Evolutionary conservation across 2,329 filamentous ascomycete genomes (phyloP).

Genomic region (Colletotrichum musae): DNA sequence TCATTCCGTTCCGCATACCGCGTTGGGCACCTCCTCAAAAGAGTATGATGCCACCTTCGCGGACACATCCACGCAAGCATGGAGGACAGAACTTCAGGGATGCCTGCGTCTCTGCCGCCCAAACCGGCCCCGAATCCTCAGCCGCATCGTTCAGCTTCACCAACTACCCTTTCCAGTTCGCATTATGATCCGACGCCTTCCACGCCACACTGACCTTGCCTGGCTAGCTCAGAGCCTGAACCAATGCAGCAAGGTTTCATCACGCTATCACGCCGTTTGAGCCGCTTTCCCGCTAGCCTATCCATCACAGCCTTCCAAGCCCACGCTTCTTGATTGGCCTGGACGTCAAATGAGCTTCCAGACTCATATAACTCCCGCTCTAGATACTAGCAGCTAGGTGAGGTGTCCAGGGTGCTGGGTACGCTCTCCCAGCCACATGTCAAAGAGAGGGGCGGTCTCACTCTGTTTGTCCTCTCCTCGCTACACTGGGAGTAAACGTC

Average conservation of each 20-base stretch:
- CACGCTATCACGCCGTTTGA: not conserved
- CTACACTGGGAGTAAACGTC: too few relatives aligned
- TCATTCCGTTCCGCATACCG: constrained; percentile 1
- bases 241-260: not conserved
- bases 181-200: not conserved
- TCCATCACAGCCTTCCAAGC: not conserved
- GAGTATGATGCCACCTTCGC: too few relatives aligned
- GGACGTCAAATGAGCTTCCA: not conserved
- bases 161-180: not conserved
- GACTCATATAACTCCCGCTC: not conserved
- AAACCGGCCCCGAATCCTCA: not conserved
- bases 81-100: too few relatives aligned
- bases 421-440: not conserved
- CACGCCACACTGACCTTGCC: not conserved
- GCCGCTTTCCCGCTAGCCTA: not conserved
- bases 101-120: not conserved
- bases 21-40: not conserved
- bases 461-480: too few relatives aligned
- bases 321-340: not conserved
- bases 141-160: constrained; percentile 8
- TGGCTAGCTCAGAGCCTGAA: not conserved
- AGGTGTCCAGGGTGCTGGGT: not conserved
- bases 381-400: too few relatives aligned
- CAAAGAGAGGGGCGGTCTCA: not conserved
- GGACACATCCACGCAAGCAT: too few relatives aligned